Evolutionary conservation across 345 rosid genomes (phyloP), one percentile per base, ranked within the genome.

Genomic region (Salix udensis): DNA sequence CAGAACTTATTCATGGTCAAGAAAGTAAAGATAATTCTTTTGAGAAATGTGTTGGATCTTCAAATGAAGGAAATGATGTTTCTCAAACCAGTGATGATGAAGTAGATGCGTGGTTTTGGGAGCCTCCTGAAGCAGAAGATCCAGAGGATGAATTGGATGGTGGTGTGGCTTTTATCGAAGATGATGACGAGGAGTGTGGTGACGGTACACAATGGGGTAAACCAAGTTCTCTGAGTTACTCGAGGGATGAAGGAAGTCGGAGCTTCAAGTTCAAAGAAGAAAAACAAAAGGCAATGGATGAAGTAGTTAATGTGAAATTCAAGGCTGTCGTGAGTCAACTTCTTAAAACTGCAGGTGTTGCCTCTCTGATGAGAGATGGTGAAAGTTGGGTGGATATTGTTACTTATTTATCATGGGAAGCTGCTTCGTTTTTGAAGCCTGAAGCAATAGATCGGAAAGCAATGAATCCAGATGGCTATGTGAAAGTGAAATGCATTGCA

Each of bases 401-500:
- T 78, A 79, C 89, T 72, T 86, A 81, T 71, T 81, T 96, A 68
- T 92, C 97, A 10, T 93, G 97, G 98, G 92, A 92, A 84, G 99
- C 97, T 79, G 97, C 95, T 77, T 88, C 88, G 26, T 83, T 85
- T 67, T 79, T 96, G 83, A 91, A 89, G 83, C 94, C 90, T 48
- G 88, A 81, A 83, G 85, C 88, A 58, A 72, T 85, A 69, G 86
- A 86, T 50, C 92, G 92, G 42, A 91, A 90, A 80, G 77, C 84
- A 62, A 76, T 85, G 81, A 92, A 87, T 82, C 92, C 85, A 2
- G 81, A 86, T 78, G 86, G 80, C 61, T 86, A 84, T 82, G 88
- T 96, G 72, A 96, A 96, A 89, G 91, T 96, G 72, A 96, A 96
- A 85, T 96, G 99, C 89, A 87, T 96, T 79, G 98, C 94, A 71